Conservation (phyloP, 1,284 basidiomycete species). For the Mycena sp. region DNA sequence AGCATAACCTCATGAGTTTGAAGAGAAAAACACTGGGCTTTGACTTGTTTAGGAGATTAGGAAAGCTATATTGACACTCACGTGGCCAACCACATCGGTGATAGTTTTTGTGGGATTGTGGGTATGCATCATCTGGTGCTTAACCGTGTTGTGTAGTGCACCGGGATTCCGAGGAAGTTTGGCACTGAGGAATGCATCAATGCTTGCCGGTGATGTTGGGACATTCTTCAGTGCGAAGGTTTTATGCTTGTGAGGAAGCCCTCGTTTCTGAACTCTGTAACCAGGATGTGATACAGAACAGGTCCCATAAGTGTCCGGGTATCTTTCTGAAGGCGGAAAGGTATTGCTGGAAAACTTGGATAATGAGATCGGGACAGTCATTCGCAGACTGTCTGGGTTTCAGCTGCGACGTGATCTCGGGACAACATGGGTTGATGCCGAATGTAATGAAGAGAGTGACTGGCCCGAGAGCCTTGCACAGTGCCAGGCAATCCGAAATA, state of each 20-base stretch:
- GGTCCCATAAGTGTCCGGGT: neutral
- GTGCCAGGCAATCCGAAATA: too few species aligned
- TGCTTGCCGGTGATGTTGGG: neutral
- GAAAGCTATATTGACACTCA: too few species aligned
- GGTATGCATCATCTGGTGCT: neutral
- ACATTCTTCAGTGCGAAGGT: neutral
- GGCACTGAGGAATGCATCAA: neutral
- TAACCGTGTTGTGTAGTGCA: neutral
- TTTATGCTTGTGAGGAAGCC: neutral
- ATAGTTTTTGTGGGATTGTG: neutral
- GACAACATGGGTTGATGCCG: neutral
- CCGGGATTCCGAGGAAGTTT: neutral
- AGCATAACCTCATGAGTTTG: too few species aligned
- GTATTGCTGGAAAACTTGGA: neutral
- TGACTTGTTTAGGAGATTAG: neutral
- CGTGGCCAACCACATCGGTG: neutral
- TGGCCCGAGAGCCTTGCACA: too few species aligned
- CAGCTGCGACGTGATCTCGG: neutral
- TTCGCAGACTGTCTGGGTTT: neutral
- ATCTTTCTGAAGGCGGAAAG: neutral
- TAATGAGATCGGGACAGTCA: too few species aligned
- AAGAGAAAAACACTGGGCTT: too few species aligned
- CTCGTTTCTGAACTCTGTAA: neutral
- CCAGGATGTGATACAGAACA: neutral
- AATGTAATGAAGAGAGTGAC: conserved; percentile 1